Evolutionary conservation across 2,329 filamentous ascomycete genomes (phyloP), one percentile per base, ranked within the genome.

Genomic region (Periconia sp.): DNA sequence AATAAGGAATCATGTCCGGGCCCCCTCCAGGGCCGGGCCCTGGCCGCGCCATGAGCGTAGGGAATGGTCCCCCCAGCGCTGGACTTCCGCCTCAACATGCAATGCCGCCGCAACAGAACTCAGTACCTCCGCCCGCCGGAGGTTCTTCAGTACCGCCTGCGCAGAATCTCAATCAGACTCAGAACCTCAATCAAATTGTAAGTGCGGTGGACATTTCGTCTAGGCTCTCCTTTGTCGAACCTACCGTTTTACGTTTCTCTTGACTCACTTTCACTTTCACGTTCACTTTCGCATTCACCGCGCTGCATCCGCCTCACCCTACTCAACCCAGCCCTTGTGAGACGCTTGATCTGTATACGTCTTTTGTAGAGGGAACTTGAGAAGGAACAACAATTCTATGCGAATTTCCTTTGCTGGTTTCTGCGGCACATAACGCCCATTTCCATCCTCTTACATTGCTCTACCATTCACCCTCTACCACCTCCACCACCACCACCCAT

Each of bases 151-250:
- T 67, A n/a, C 63, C 73, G 14, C 87, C 91, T 76, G 91, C 89
- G 2, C 91, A 95, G 66, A 96, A 97, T 69, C 76, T 97, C 1
- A 97, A 97, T 66, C 92, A 96, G 64, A 97, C 97, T 75, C 91
- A 95, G 66, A 96, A 97, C 69, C 76, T 97, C 1, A 97, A 97
- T 66, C 92, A 96, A 64, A 97, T 97, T 75, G 93, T 97, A 82
- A 83, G 92, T 80, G 18, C 6, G 44, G 13, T 27, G 14, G 53
- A n/a, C 35, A 18, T 35, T 30, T 1, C 53, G 10, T 19, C 15
- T 13, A 37, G 6, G 33, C 33, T 37, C 13, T n/a, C 33, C 23
- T 27, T 27, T 27, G 23, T 8, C 8, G 8, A 3, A 27, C 23
- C 8, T 27, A 8, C 23, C 23, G 3, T 27, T 27, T 27, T 8